Conservation (phyloP, 306 rosid genomes). For the Quercus robur region DNA sequence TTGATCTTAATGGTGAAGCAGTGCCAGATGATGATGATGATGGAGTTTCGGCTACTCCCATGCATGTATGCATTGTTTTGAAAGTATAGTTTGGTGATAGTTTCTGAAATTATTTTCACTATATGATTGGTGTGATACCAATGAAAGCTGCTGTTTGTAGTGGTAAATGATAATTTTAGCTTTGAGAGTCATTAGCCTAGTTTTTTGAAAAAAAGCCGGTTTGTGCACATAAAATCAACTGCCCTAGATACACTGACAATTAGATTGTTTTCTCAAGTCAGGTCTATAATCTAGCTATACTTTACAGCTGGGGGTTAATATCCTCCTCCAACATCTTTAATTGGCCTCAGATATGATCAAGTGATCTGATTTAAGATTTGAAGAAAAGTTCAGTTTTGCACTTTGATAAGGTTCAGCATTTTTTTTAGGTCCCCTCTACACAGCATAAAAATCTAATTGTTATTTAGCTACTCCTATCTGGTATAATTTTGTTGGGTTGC, state of each 20-base stretch:
- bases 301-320: neutral
- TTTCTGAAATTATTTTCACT: slow-evolving; percentile 12
- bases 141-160: neutral
- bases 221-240: too few species aligned
- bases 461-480: neutral
- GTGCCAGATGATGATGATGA: slow-evolving; percentile 84
- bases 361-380: neutral
- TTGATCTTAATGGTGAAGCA: slow-evolving; percentile 99
- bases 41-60: slow-evolving; percentile 66
- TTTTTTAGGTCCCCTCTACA: neutral
- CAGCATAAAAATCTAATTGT: neutral
- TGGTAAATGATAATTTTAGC: neutral
- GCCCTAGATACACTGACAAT: neutral
- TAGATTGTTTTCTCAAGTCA: neutral
- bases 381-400: neutral
- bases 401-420: neutral
- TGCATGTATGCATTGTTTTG: slow-evolving; percentile 58
- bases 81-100: slow-evolving; percentile 14
- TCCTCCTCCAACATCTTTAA: neutral
- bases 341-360: neutral
- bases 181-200: neutral
- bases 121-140: slow-evolving; percentile 9
- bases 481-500: neutral
- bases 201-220: neutral
- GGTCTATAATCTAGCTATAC: neutral